Evolutionary conservation across 192 early-diverging fungal species (phyloP).

Genomic region (Kappamyces sp.): DNA sequence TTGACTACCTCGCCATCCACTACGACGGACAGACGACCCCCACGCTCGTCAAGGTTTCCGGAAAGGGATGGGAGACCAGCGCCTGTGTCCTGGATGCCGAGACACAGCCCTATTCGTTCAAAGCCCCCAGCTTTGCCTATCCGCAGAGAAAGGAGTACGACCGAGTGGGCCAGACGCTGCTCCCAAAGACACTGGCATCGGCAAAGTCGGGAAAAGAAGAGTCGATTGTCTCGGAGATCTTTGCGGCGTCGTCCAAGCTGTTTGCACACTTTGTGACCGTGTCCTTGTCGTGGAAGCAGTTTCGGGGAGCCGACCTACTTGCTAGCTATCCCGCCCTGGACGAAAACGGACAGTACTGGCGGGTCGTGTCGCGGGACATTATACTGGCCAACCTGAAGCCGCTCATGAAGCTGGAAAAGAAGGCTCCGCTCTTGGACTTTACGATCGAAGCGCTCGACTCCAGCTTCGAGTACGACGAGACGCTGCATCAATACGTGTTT

Average conservation of each 20-base stretch:
- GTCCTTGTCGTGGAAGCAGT: background rate
- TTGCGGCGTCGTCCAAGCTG: conserved; percentile 2
- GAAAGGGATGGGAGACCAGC: conserved; percentile 39
- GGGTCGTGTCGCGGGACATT: conserved; percentile 27
- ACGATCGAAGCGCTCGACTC: conserved; percentile 30
- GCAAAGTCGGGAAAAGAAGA: too few species aligned
- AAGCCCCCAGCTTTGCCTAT: background rate
- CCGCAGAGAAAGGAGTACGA: conserved; percentile 21
- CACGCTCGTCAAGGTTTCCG: conserved; percentile 21
- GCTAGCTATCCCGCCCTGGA: conserved; percentile 3
- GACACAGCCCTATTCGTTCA: conserved; percentile 14
- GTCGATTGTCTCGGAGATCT: background rate
- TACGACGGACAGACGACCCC: conserved; percentile 8
- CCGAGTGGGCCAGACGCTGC: background rate
- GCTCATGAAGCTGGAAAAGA: conserved; percentile 18
- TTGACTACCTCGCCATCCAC: conserved; percentile 21
- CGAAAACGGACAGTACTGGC: conserved; percentile 17
- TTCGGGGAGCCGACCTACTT: background rate
- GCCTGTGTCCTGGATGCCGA: conserved; percentile 37
- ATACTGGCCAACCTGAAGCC: conserved; percentile 25
- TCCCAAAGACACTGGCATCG: too few species aligned
- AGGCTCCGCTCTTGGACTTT: conserved; percentile 29
- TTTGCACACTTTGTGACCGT: background rate
- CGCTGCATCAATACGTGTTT: conserved; percentile 14
- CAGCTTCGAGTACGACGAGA: conserved; percentile 27